phyloP scores from a whole-genome alignment of 2,329 filamentous ascomycete species.

The Phialocephala sp. region DNA sequence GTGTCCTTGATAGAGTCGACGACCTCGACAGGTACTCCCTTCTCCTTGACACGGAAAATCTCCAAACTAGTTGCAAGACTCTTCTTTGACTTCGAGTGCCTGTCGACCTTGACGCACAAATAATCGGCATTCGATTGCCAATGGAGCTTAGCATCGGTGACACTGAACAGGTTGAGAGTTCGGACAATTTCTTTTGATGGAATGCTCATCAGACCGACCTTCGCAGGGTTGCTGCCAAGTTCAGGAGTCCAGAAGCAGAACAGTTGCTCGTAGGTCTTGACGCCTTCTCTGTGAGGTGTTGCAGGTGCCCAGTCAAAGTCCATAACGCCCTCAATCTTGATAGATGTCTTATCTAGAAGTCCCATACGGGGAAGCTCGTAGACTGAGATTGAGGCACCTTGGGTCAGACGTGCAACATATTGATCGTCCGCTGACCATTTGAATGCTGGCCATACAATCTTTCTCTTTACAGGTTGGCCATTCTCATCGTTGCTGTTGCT shows the following conservation, averaged over 20 bases:
- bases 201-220: constrained; percentile 95
- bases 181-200: constrained; percentile 94
- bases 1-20: constrained; percentile 98
- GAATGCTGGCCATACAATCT: constrained; percentile 98
- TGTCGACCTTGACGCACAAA: constrained; percentile 97
- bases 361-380: constrained; percentile 91
- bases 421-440: constrained; percentile 99
- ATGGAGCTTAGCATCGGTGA: constrained; percentile 96
- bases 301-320: constrained; percentile 98
- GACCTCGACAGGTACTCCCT: constrained; percentile 97
- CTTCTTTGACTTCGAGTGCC: constrained; percentile 99
- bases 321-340: constrained; percentile 96
- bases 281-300: constrained; percentile 77
- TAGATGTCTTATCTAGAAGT: constrained; percentile 84
- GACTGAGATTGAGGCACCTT: constrained; percentile 86
- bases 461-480: constrained; percentile 77
- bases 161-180: constrained; percentile 96
- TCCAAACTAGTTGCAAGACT: constrained; percentile 95
- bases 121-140: constrained; percentile 97
- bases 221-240: constrained; percentile 95
- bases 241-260: constrained; percentile 99
- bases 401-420: constrained; percentile 91
- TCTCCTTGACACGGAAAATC: constrained; percentile 96
- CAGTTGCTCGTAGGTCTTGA: constrained; percentile 93
- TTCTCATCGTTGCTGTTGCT: constrained; percentile 64